phyloP scores from a whole-genome alignment of 345 rosid species.

The Gossypium raimondii region DNA sequence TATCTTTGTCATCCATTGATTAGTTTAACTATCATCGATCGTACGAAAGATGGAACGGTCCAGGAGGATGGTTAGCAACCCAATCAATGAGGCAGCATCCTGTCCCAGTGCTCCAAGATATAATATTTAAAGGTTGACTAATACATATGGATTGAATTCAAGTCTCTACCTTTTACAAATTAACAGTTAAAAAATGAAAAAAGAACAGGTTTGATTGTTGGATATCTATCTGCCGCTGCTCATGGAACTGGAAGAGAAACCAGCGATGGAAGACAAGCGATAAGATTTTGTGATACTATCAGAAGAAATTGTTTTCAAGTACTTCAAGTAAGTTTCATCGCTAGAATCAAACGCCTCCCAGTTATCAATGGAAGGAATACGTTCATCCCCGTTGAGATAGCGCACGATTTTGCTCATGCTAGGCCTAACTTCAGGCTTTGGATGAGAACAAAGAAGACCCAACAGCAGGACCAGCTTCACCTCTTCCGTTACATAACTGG shows the following conservation, averaged over 20 bases:
- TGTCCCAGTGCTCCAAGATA: background rate
- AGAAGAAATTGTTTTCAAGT: slow-evolving; percentile 1
- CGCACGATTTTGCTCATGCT: slow-evolving; percentile 12
- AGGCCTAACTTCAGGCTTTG: slow-evolving; percentile 11
- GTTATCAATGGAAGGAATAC: background rate
- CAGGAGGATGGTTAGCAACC: too few relatives aligned
- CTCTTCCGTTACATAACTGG: background rate
- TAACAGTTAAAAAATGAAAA: background rate
- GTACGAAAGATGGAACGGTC: too few relatives aligned
- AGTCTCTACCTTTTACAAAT: background rate
- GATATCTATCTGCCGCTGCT: background rate
- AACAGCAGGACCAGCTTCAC: slow-evolving; percentile 7
- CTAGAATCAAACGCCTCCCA: background rate
- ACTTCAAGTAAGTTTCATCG: background rate
- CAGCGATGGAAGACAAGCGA: background rate
- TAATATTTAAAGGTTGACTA: background rate
- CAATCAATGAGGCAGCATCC: too few relatives aligned
- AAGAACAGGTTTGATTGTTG: background rate
- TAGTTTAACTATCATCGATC: too few relatives aligned
- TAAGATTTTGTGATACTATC: background rate
- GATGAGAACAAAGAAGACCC: slow-evolving; percentile 14
- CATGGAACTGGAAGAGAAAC: background rate
- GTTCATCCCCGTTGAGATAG: slow-evolving; percentile 13
- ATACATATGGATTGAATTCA: background rate
- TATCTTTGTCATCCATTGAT: too few relatives aligned